Conservation (phyloP, 2,329 filamentous ascomycete species). For the Diaporthe batatas region DNA sequence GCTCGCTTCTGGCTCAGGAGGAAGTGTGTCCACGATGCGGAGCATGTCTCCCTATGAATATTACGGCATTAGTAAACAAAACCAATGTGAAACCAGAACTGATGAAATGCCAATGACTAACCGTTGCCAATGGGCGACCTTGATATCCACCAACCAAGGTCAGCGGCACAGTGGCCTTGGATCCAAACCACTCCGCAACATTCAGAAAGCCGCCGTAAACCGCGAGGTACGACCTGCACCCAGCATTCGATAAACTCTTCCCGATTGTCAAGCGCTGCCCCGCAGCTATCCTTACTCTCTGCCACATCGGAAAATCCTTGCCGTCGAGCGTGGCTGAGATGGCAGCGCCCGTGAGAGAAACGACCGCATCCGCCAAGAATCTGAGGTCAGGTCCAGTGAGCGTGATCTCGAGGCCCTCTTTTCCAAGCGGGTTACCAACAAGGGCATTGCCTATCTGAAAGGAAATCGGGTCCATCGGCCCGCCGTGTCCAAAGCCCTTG, state of each 20-base stretch:
- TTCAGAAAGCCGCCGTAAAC: constrained; percentile 54
- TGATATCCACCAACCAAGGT: constrained; percentile 70
- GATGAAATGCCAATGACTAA: not conserved
- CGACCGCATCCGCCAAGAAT: constrained; percentile 66
- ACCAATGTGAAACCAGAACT: too few species aligned
- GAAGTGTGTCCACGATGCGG: constrained; percentile 52
- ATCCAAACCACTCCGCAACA: constrained; percentile 69
- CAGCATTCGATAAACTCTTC: constrained; percentile 59
- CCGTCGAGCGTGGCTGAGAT: constrained; percentile 66
- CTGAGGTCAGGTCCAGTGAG: constrained; percentile 69
- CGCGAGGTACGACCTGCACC: constrained; percentile 71
- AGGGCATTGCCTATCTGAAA: constrained; percentile 71
- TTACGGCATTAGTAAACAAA: not conserved
- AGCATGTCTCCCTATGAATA: constrained; percentile 61
- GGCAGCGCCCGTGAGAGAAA: constrained; percentile 69
- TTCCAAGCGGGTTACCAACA: constrained; percentile 65
- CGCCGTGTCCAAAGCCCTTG: constrained; percentile 69
- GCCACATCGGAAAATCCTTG: constrained; percentile 65
- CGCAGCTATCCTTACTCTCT: constrained; percentile 58
- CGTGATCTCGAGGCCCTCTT: constrained; percentile 71
- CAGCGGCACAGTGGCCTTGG: constrained; percentile 68
- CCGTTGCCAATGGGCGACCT: constrained; percentile 64
- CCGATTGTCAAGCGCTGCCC: constrained; percentile 67
- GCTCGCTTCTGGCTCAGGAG: constrained; percentile 49
- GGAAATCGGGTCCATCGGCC: constrained; percentile 73